Conservation (phyloP, 177 flowering plant species). For the Telopea speciosissima region DNA sequence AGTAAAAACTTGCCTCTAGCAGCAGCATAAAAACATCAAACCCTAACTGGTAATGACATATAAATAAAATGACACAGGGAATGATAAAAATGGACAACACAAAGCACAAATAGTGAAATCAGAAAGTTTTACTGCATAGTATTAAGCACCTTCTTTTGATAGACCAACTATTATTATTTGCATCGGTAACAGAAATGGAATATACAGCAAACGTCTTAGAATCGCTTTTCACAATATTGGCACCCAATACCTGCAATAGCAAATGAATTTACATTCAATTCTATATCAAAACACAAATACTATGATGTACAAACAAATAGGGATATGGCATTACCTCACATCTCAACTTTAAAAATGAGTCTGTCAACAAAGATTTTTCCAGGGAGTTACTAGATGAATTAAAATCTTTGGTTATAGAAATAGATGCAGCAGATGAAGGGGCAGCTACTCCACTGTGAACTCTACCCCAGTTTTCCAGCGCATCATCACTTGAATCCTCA, state of each 20-base stretch:
- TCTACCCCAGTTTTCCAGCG: conserved; percentile 54
- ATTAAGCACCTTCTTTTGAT: conserved; percentile 90
- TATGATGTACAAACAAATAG: neutral
- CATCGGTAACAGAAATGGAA: conserved; percentile 89
- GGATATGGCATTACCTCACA: conserved; percentile 64
- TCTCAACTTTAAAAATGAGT: conserved; percentile 80
- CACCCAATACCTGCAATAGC: conserved; percentile 80
- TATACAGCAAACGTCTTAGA: conserved; percentile 89
- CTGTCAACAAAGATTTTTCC: conserved; percentile 40
- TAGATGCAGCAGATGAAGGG: conserved; percentile 54
- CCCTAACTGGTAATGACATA: neutral
- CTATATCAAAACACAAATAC: conserved; percentile 6
- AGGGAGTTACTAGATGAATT: conserved; percentile 31
- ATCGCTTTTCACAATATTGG: conserved; percentile 90
- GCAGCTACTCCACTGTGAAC: conserved; percentile 59
- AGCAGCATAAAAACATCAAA: neutral
- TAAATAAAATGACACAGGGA: neutral
- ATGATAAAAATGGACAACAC: neutral
- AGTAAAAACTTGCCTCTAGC: neutral
- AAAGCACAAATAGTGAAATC: neutral
- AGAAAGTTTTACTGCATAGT: neutral
- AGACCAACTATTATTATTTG: conserved; percentile 74
- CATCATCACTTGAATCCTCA: conserved; percentile 80
- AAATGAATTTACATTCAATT: conserved; percentile 13
- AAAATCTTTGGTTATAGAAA: conserved; percentile 27